phyloP scores from a whole-genome alignment of 1,284 basidiomycete species.

The Cutaneotrichosporon mucoides region DNA sequence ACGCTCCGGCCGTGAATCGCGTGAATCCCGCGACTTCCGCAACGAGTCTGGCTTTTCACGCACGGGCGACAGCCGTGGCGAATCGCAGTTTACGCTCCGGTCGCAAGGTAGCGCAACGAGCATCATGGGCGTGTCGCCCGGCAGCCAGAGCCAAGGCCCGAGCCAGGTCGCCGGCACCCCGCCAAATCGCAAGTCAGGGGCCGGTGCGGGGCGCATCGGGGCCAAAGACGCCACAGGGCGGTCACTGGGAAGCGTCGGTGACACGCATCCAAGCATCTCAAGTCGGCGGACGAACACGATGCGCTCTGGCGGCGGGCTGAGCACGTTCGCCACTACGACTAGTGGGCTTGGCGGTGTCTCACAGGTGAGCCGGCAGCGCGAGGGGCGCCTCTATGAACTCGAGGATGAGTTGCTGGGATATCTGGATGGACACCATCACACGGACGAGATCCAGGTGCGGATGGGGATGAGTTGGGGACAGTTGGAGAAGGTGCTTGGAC shows the following conservation, averaged over 20 bases:
- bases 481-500: constrained; percentile 67
- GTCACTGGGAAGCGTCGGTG: constrained; percentile 4
- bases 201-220: too few species aligned
- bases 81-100: constrained; percentile 38
- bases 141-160: constrained; percentile 11
- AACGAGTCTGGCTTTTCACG: constrained; percentile 15
- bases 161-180: constrained; percentile 23
- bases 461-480: constrained; percentile 81
- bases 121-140: neutral
- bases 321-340: neutral
- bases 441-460: constrained; percentile 78
- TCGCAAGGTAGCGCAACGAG: neutral
- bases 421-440: constrained; percentile 82
- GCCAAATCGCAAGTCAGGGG: constrained; percentile 3
- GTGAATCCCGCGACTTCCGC: constrained; percentile 1
- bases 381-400: constrained; percentile 24
- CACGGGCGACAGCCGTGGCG: constrained; percentile 7
- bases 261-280: constrained; percentile 22
- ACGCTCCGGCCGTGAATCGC: neutral
- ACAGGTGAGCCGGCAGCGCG: constrained; percentile 15
- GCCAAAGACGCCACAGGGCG: constrained; percentile 3
- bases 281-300: constrained; percentile 11
- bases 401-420: constrained; percentile 57
- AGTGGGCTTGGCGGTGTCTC: constrained; percentile 6
- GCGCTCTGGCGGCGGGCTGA: constrained; percentile 8